Percentiles rank a stretch among this genome's conserved stretches.
Conservation (phyloP, 805 yeast genomes). For the Hanseniaspora valbyensis region DNA sequence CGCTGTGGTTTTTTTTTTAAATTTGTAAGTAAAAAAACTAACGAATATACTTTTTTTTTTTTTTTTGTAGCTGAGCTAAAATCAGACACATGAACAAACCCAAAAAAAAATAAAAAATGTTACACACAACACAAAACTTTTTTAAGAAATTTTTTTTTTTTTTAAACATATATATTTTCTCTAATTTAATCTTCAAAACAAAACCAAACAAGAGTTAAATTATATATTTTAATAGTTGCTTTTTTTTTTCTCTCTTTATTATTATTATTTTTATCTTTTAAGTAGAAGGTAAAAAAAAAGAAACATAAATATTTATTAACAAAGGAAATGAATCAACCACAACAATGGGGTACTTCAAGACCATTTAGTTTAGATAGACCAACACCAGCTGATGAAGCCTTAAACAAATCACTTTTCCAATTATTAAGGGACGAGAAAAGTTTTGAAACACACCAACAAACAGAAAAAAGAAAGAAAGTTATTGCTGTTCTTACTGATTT, state of each 20-base stretch:
- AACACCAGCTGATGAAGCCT: slow-evolving; percentile 60
- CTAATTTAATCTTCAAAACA: too few species aligned
- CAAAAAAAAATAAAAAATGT: too few species aligned
- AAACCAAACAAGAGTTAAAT: too few species aligned
- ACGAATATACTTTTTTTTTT: too few species aligned
- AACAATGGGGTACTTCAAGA: slow-evolving; percentile 15
- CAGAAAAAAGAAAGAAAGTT: slow-evolving; percentile 68
- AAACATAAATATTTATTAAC: background rate
- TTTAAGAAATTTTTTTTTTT: too few species aligned
- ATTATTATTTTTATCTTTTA: background rate
- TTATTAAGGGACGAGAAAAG: slow-evolving; percentile 78
- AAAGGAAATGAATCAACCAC: slow-evolving; percentile 9
- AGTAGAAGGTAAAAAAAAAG: background rate
- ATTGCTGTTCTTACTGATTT: slow-evolving; percentile 59
- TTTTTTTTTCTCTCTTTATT: background rate
- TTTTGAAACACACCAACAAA: slow-evolving; percentile 77
- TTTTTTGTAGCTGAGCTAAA: too few species aligned
- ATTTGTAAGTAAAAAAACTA: too few species aligned
- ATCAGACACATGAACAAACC: too few species aligned
- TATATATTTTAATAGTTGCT: too few species aligned
- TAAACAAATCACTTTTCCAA: slow-evolving; percentile 65
- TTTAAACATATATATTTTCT: too few species aligned
- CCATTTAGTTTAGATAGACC: slow-evolving; percentile 85
- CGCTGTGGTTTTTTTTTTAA: too few species aligned
- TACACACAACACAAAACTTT: background rate